Base-by-base conservation (phyloP, 352 stramenopile species). In the Pythium vanterpoolii region DNA sequence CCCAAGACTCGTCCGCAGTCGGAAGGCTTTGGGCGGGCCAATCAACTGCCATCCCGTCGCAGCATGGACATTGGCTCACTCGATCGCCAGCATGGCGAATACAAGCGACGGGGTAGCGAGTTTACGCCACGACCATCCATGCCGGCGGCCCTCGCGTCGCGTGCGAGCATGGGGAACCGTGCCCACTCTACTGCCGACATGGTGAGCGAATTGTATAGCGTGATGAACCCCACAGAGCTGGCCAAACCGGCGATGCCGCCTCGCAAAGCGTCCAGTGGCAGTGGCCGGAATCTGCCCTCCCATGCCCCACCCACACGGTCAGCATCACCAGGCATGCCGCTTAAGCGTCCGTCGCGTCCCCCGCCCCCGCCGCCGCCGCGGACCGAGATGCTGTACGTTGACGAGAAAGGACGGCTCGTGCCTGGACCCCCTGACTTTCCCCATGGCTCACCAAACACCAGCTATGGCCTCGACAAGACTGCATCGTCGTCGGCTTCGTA, bases 161-260 rank as follows among this genome's bases (percentile, higher is more conserved):
- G 56, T 13, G 54, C 47, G 6, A 70, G 56, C 16, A 46, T 38
- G n/a, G 65, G 49, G 23, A 68, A 50, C 31, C 67, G 60, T 46
- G 49, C 53, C 18, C 49, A 77, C 23, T 83, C 75, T n/a, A 86
- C 76, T 0, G 65, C 76, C 28, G 74, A 82, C 8, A 62, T 87
- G 36, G 70, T 90, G 6, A 77, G 62, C 5, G 76, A 88, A 48
- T 54, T 90, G 16, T 74, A 70, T 30, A 79, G 77, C 19, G 77
- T 90, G 1, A 90, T 90, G 80, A 82, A 74, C 24, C 85, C 79
- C n/a, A 83, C 68, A 26, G 77, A 90, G 46, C 69, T 72, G 49
- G 66, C 69, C 18, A 69, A 73, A 24, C 65, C 68, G 1, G 51
- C 38, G 3, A 23, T 50, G 0, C 60, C 60, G 11, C 52, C 52